Base-by-base conservation (phyloP, 345 rosid genomes). In the Capsella bursapastoris region DNA sequence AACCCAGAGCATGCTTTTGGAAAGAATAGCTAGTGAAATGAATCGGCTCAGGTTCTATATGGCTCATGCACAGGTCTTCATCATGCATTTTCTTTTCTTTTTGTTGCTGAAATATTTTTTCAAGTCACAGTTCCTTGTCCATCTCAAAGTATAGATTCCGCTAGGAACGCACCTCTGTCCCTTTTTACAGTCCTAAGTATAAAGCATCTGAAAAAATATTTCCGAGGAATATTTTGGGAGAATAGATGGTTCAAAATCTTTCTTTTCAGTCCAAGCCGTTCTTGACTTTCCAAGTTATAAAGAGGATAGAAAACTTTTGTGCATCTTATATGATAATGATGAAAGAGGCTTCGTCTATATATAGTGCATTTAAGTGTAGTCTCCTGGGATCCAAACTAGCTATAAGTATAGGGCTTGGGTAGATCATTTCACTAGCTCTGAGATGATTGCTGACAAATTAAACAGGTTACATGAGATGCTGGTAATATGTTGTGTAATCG, bases 1-100 rank as follows among this genome's bases (percentile, higher is more conserved):
- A 86, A 90, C 96, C 28, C 97, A 92, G 79, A 92, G 94, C 87
- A 90, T 92, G 97, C 92, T 92, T 57, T 79, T 95, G 76, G 99
- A 95, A 76, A 87, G 98, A 84, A 92, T 95, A 81, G 97, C 99
- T 64, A 92, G 93, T 38, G 97, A 92, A 83, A 89, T 95, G 97
- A 95, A 92, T 85, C 85, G 98, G 63, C 88, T 95, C 25, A 92
- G 89, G 82, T 95, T 96, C 84, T 87, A 89, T 70, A 82, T 89
- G 57, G 92, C 96, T 81, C 98, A 90, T 76, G 86, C 97, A 64
- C 86, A 92, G 98, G 99, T 95, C 90, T 84, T 73, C 82, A 70
- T 86, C 73, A 75, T 63, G 49, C 64, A 10, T 62, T 66, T 41
- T 3, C 45, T 41, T 6, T 44, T 13, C 45, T 41, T 41, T 40